phyloP scores from a whole-genome alignment of 768 basidiomycete species.

The Boletus sp. region DNA sequence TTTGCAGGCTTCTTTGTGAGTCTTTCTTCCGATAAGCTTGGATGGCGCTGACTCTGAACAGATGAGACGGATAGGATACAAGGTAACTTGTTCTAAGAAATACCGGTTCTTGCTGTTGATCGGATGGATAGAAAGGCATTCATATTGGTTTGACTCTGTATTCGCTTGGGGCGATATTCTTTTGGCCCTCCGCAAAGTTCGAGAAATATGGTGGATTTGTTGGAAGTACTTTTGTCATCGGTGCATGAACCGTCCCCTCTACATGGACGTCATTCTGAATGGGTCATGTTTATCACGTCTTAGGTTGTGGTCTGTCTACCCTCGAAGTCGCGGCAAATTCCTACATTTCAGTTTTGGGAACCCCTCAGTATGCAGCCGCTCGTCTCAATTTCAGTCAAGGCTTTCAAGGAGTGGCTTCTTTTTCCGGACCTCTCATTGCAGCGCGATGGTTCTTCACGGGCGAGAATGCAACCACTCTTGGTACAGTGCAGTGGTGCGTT shows the following conservation, averaged over 20 bases:
- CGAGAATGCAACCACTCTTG: slow-evolving; percentile 55
- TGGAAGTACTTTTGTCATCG: slow-evolving; percentile 68
- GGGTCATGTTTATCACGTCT: not conserved
- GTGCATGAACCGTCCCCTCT: slow-evolving; percentile 27
- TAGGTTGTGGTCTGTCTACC: slow-evolving; percentile 62
- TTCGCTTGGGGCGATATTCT: slow-evolving; percentile 67
- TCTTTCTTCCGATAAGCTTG: slow-evolving; percentile 7
- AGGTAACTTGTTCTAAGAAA: slow-evolving; percentile 33
- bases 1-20: slow-evolving; percentile 55
- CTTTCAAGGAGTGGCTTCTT: slow-evolving; percentile 73
- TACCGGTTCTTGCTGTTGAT: not conserved
- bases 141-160: slow-evolving; percentile 59
- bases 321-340: slow-evolving; percentile 77
- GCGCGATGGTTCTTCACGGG: slow-evolving; percentile 72
- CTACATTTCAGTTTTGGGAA: slow-evolving; percentile 69
- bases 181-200: slow-evolving; percentile 74
- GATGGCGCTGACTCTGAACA: slow-evolving; percentile 20
- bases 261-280: not conserved
- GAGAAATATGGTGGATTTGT: slow-evolving; percentile 70
- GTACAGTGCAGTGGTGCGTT: slow-evolving; percentile 62
- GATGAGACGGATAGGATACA: slow-evolving; percentile 67
- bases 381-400: slow-evolving; percentile 79
- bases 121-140: slow-evolving; percentile 47
- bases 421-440: slow-evolving; percentile 72
- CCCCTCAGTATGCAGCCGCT: slow-evolving; percentile 67